Conservation (phyloP, 768 basidiomycete genomes). For the Lactarius sanguifluus region DNA sequence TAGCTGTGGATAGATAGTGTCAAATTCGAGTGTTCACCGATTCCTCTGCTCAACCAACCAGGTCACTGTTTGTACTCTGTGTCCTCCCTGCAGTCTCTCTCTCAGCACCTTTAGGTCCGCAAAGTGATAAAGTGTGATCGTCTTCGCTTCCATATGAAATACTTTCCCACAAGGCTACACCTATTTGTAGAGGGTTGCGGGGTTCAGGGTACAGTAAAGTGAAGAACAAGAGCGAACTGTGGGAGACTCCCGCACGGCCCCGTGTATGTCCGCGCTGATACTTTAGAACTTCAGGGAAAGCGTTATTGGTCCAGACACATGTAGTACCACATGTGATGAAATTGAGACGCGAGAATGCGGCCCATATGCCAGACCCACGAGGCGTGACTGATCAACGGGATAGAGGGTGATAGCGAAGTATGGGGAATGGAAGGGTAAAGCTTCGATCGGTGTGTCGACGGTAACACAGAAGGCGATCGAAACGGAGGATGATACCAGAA, state of each 20-base stretch:
- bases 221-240: background rate
- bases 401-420: background rate
- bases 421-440: background rate
- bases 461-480: background rate
- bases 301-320: background rate
- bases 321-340: background rate
- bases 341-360: background rate
- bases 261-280: background rate
- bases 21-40: background rate
- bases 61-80: background rate
- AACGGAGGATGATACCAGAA: background rate
- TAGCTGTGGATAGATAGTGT: background rate
- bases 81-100: background rate
- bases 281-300: background rate
- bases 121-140: background rate
- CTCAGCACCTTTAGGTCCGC: background rate
- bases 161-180: background rate
- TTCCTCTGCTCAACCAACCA: background rate
- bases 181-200: background rate
- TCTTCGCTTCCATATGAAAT: background rate
- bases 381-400: background rate
- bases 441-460: background rate
- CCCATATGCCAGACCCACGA: background rate
- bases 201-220: background rate
- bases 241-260: background rate